Percentiles rank a stretch among this genome's conserved stretches.
These are phyloP conservation scores for Trifolium pratense DNA, from an alignment of 306 rosid genomes.

Conservation along the genomic window DNA sequence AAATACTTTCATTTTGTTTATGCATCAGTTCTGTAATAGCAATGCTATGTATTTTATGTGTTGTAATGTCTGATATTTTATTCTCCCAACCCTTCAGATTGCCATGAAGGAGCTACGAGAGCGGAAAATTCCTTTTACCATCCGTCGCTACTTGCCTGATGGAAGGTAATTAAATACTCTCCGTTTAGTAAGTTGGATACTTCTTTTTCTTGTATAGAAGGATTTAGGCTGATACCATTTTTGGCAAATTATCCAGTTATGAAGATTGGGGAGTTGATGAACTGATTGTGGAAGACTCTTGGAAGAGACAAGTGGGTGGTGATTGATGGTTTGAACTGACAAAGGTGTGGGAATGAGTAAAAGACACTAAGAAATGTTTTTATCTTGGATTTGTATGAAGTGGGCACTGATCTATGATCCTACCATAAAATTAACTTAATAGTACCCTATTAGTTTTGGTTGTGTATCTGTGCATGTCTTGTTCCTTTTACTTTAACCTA, in stretches of 20 bases:
- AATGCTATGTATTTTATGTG: constrained; percentile 4
- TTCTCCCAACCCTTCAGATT: constrained; percentile 54
- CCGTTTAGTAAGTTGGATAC: neutral
- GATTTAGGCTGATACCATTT: neutral
- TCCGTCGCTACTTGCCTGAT: constrained; percentile 94
- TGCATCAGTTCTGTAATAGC: neutral
- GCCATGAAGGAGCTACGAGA: constrained; percentile 98
- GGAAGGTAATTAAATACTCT: constrained; percentile 67
- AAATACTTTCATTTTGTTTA: neutral
- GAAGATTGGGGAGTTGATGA: constrained; percentile 99
- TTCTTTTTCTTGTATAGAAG: neutral
- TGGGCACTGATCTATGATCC: constrained; percentile 3
- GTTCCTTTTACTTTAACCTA: neutral
- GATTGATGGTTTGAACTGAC: constrained; percentile 50
- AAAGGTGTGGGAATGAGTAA: constrained; percentile 14
- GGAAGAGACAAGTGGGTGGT: constrained; percentile 99
- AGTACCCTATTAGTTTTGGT: neutral
- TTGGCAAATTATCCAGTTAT: constrained; percentile 55
- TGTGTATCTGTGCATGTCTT: neutral
- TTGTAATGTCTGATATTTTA: constrained; percentile 25
- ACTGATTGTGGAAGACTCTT: constrained; percentile 92
- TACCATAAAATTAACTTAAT: constrained; percentile 10
- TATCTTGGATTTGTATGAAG: constrained; percentile 27
- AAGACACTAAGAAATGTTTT: neutral
- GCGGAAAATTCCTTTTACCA: constrained; percentile 93